These are phyloP conservation scores for Fraxinus xanthoxyloides DNA, from an alignment of 305 asterid genomes.

Conservation along the genomic window DNA sequence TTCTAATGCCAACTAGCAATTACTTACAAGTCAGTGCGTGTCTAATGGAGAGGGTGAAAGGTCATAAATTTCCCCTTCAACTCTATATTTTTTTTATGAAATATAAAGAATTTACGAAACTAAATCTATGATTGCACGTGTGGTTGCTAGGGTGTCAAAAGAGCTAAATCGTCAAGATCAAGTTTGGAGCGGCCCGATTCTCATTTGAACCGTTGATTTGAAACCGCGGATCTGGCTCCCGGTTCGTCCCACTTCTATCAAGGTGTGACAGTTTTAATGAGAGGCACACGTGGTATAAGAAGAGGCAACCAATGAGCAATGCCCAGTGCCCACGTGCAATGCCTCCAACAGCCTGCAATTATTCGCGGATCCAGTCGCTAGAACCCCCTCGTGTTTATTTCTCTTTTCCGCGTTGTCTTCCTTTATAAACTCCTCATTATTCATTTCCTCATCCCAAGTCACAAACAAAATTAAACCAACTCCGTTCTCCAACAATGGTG, in stretches of 20 bases:
- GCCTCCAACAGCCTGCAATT: background rate
- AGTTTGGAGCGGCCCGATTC: background rate
- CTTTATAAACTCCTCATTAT: background rate
- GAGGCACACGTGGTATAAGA: constrained; percentile 19
- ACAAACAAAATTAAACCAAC: background rate
- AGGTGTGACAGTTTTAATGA: background rate
- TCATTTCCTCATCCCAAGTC: background rate
- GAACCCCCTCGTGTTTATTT: constrained; percentile 27
- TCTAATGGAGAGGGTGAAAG: background rate
- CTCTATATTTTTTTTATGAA: too few relatives aligned
- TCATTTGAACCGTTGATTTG: background rate
- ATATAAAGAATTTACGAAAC: background rate
- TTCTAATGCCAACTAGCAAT: background rate
- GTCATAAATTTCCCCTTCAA: background rate
- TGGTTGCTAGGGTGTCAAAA: background rate
- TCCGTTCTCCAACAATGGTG: constrained; percentile 50
- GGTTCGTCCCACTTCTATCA: background rate
- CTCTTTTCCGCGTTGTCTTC: constrained; percentile 17
- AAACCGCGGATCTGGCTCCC: background rate
- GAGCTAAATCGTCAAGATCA: background rate
- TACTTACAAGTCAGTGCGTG: background rate
- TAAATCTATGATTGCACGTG: background rate
- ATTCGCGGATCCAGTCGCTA: constrained; percentile 7
- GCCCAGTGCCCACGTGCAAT: background rate
- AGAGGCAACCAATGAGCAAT: background rate